Conservation (phyloP, 2,329 filamentous ascomycete species). For the Calonectria henricotiae region DNA sequence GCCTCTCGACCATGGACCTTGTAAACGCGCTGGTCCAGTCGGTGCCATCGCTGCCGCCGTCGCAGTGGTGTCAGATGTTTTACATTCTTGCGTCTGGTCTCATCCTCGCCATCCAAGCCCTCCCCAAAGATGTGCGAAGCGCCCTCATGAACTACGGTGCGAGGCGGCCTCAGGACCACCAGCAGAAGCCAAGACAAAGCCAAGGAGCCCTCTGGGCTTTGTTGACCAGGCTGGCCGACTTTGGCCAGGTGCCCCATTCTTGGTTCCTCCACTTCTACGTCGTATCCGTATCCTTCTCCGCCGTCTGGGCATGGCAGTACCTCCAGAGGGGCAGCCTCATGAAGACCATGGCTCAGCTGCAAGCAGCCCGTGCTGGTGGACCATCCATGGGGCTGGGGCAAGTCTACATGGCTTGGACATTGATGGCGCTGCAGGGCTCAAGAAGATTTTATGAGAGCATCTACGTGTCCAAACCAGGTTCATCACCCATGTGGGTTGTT, state of each 20-base stretch:
- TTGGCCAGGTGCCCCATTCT: slow-evolving; percentile 81
- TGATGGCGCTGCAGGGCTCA: slow-evolving; percentile 83
- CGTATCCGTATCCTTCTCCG: slow-evolving; percentile 77
- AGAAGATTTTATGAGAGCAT: slow-evolving; percentile 85
- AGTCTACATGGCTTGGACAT: slow-evolving; percentile 76
- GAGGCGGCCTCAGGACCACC: slow-evolving; percentile 54
- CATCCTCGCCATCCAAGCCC: slow-evolving; percentile 62
- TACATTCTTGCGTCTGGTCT: slow-evolving; percentile 63
- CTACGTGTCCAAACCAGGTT: slow-evolving; percentile 72
- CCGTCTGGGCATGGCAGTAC: slow-evolving; percentile 83
- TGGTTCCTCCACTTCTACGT: slow-evolving; percentile 95
- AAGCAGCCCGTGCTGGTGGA: slow-evolving; percentile 45
- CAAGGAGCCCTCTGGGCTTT: slow-evolving; percentile 47
- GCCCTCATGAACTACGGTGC: slow-evolving; percentile 70
- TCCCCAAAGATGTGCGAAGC: slow-evolving; percentile 64
- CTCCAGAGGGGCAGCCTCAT: slow-evolving; percentile 70
- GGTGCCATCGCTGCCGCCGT: slow-evolving; percentile 46
- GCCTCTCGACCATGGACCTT: slow-evolving; percentile 29
- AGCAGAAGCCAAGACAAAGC: slow-evolving; percentile 42
- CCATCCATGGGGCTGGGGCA: slow-evolving; percentile 72
- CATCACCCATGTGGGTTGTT: slow-evolving; percentile 86
- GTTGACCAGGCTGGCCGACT: slow-evolving; percentile 54
- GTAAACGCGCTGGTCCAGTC: slow-evolving; percentile 26
- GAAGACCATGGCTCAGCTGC: slow-evolving; percentile 62
- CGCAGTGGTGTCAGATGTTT: slow-evolving; percentile 63